Evolutionary conservation across 371 early-diverging fungal species (phyloP).

Genomic region (Umbelopsis sp.): DNA sequence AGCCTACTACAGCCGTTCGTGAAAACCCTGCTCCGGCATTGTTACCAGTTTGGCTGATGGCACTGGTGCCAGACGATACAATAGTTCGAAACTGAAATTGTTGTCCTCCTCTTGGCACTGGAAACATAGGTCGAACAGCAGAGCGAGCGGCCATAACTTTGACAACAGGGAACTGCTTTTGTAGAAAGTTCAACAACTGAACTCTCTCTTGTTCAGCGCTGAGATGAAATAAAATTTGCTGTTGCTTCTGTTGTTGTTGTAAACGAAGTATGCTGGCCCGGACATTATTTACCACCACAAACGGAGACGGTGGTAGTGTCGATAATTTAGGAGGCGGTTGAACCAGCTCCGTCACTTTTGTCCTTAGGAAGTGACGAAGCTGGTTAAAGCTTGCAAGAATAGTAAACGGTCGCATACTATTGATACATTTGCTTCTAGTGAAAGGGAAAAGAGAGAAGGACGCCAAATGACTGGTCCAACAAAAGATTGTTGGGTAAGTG

Average conservation of each 20-base stretch:
- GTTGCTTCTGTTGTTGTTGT: slow-evolving; percentile 22
- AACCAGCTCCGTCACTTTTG: slow-evolving; percentile 34
- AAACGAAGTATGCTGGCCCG: not conserved
- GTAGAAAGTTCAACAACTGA: slow-evolving; percentile 24
- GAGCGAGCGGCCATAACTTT: slow-evolving; percentile 30
- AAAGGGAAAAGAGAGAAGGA: not conserved
- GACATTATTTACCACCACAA: slow-evolving; percentile 15
- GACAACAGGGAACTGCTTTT: slow-evolving; percentile 31
- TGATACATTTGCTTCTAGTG: slow-evolving; percentile 5
- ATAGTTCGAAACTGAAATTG: slow-evolving; percentile 29
- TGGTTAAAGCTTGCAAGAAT: slow-evolving; percentile 39
- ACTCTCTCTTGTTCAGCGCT: slow-evolving; percentile 27
- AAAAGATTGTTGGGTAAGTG: not conserved
- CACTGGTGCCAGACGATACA: slow-evolving; percentile 25
- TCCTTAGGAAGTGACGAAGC: slow-evolving; percentile 36
- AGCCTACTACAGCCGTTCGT: slow-evolving; percentile 25
- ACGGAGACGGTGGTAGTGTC: not conserved
- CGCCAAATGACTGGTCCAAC: not conserved
- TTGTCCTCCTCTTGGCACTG: slow-evolving; percentile 18
- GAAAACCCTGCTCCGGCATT: slow-evolving; percentile 28
- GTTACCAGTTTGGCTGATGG: slow-evolving; percentile 16
- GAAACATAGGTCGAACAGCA: slow-evolving; percentile 11
- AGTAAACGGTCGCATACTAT: slow-evolving; percentile 31
- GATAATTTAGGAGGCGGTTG: slow-evolving; percentile 18
- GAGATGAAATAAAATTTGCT: slow-evolving; percentile 5